Evolutionary conservation across 106 monocot species (phyloP), one percentile per base, ranked within the genome.

Genomic region (Acorus calamus): DNA sequence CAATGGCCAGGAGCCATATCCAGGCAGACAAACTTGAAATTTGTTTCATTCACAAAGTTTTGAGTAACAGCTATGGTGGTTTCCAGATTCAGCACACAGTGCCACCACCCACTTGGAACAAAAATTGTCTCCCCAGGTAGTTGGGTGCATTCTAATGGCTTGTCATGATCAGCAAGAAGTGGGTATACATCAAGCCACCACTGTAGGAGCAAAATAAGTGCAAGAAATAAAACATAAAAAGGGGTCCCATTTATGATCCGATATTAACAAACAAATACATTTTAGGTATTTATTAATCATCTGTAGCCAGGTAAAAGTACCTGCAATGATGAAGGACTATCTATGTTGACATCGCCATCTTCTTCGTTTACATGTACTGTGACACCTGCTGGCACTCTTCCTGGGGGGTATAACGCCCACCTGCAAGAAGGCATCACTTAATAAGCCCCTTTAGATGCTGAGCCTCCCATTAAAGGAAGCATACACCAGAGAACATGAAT

Each of bases 31-130:
- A 85, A 83, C 66, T 81, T 59, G 61, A 98, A 92, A 69, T 98
- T 98, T 61, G 83, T 77, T 63, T 48, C 8, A 52, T 92, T 98
- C 7, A 86, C 96, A 73, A 88, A 98, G 73, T 98, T 98, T 55
- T 98, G 96, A 49, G 96, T 98, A 64, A 98, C 83, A 56, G 96
- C 96, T 69, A 98, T 61, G 14, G 91, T 88, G 56, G 83, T 87
- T 73, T 98, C 96, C 60, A 98, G 73, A 77, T 98, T 98, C 61
- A 98, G 59, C 64, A 98, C 88, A 61, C 91, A 98, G 70, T 98
- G 96, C 96, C 96, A 98, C 96, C 96, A 98, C 5, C 96, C 96
- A 85, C 88, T 98, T 42, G 96, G 96, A 69, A 98, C 91, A 81
- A 80, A 98, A 56, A 98, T 87, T 52, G 96, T 98, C 74, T 98